Percentiles rank a stretch among this genome's conserved stretches.
phyloP scores from a whole-genome alignment of 768 basidiomycete genomes.

The Mycena vulgaris region DNA sequence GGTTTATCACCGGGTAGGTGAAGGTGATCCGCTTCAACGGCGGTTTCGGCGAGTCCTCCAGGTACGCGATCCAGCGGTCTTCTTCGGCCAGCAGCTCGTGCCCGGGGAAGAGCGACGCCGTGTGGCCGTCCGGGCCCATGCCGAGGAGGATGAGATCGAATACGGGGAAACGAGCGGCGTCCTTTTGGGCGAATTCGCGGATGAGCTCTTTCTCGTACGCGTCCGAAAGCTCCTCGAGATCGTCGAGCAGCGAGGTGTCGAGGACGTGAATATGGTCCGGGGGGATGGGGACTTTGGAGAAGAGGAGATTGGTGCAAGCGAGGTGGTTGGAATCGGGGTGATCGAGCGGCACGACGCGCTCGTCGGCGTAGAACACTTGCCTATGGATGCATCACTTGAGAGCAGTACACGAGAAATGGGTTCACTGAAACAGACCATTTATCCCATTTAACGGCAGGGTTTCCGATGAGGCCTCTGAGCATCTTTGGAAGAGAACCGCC shows the following conservation, averaged over 20 bases:
- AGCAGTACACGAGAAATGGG: not conserved
- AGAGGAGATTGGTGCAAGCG: constrained; percentile 81
- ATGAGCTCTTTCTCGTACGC: constrained; percentile 90
- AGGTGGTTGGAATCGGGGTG: constrained; percentile 93
- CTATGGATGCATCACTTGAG: constrained; percentile 57
- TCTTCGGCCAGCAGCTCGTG: constrained; percentile 87
- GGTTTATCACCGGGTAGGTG: constrained; percentile 92
- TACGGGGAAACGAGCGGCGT: constrained; percentile 95
- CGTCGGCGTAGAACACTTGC: constrained; percentile 98
- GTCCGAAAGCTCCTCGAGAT: constrained; percentile 86
- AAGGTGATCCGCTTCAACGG: constrained; percentile 93
- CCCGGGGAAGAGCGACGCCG: constrained; percentile 96
- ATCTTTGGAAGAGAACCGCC: constrained; percentile 93
- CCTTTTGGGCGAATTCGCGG: constrained; percentile 90
- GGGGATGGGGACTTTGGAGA: constrained; percentile 88
- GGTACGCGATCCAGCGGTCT: constrained; percentile 94
- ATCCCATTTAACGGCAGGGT: constrained; percentile 87
- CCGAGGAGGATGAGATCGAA: constrained; percentile 98
- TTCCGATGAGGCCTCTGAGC: constrained; percentile 78
- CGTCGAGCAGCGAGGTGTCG: constrained; percentile 75
- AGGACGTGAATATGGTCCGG: constrained; percentile 85
- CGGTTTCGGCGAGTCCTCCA: constrained; percentile 96
- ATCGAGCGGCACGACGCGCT: constrained; percentile 94
- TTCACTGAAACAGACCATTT: constrained; percentile 78
- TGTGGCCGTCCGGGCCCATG: constrained; percentile 98